Evolutionary conservation across 331 rosid genomes (phyloP).

Genomic region (Rhamnella rubrinervis): DNA sequence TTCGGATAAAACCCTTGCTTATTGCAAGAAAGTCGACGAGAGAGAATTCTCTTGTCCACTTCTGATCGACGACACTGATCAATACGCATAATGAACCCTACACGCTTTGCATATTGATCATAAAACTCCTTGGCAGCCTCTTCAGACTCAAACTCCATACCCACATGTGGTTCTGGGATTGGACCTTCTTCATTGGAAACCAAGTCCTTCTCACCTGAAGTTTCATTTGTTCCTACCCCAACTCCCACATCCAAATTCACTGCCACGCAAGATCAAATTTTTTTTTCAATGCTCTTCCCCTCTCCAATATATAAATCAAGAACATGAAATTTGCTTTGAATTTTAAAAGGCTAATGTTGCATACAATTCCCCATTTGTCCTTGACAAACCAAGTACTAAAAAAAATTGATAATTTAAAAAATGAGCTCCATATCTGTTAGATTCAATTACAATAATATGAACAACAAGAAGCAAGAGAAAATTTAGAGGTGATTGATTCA

Average conservation of each 20-base stretch:
- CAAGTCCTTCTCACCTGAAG: slow-evolving; percentile 20
- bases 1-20: slow-evolving; percentile 40
- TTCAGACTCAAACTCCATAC: slow-evolving; percentile 48
- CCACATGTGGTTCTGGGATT: slow-evolving; percentile 29
- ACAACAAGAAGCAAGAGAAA: too few species aligned
- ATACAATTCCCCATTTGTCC: neutral
- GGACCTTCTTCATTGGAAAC: slow-evolving; percentile 21
- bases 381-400: too few species aligned
- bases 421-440: too few species aligned
- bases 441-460: too few species aligned
- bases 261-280: slow-evolving; percentile 12
- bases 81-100: slow-evolving; percentile 39
- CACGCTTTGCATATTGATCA: slow-evolving; percentile 24
- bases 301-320: too few species aligned
- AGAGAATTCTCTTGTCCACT: slow-evolving; percentile 35
- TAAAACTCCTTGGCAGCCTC: slow-evolving; percentile 36
- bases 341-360: neutral
- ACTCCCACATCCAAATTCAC: slow-evolving; percentile 35
- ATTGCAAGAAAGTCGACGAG: slow-evolving; percentile 38
- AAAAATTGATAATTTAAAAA: too few species aligned
- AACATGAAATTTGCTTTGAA: neutral
- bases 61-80: slow-evolving; percentile 39
- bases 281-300: too few species aligned
- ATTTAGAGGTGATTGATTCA: too few species aligned
- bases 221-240: slow-evolving; percentile 23